These are phyloP conservation scores for Vigna reflexopilosa DNA, from an alignment of 306 rosid genomes.

Conservation along the genomic window DNA sequence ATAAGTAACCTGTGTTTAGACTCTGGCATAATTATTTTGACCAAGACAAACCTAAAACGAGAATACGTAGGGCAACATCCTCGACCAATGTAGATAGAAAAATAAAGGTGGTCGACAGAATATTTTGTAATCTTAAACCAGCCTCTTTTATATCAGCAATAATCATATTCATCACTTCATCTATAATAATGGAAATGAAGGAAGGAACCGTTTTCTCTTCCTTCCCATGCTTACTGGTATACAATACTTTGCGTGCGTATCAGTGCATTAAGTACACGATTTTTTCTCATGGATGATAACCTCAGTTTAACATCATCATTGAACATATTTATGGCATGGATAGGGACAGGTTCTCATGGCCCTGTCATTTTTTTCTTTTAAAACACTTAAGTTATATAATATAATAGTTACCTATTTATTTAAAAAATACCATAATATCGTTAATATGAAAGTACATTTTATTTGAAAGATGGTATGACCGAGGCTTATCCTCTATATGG, in stretches of 20 bases:
- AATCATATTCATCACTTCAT: no score
- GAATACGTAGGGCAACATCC: background rate
- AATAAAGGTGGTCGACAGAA: background rate
- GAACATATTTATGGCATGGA: background rate
- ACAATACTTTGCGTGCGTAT: background rate
- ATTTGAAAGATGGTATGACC: no score
- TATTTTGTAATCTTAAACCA: background rate
- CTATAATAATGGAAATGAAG: background rate
- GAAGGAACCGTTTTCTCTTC: background rate
- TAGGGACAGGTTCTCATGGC: background rate
- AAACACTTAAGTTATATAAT: background rate
- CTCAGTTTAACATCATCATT: background rate
- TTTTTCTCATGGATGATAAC: background rate
- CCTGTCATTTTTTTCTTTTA: background rate
- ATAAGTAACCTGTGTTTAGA: background rate
- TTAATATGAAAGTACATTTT: no score
- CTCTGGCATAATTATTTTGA: constrained; percentile 35
- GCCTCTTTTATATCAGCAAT: no score
- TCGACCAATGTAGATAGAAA: constrained; percentile 2
- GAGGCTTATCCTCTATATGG: no score
- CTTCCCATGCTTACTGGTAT: background rate
- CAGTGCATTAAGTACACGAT: background rate
- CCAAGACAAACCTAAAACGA: constrained; percentile 3
- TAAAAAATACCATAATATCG: no score
- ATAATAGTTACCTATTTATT: background rate